Evolutionary conservation across 2,329 filamentous ascomycete species (phyloP).

Genomic region (Fusarium pseudocircinatum): DNA sequence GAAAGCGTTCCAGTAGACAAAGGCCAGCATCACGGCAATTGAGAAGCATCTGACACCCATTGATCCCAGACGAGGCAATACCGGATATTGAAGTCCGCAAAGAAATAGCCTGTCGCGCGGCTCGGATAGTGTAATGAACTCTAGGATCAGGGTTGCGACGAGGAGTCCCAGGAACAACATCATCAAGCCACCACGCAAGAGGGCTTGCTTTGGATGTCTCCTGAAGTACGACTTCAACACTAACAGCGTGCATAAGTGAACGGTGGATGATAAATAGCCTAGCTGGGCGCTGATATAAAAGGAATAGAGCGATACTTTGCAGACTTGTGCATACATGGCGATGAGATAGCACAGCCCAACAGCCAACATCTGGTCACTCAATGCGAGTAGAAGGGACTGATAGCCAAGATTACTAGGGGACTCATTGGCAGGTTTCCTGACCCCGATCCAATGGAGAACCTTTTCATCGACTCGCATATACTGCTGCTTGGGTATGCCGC

Average conservation of each 20-base stretch:
- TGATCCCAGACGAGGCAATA: neutral
- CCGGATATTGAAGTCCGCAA: constrained; percentile 8
- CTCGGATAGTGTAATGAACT: constrained; percentile 7
- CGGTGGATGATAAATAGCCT: constrained; percentile 4
- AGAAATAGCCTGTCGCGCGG: constrained; percentile 9
- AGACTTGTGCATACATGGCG: constrained; percentile 26
- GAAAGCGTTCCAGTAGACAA: constrained; percentile 25
- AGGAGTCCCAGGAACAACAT: constrained; percentile 16
- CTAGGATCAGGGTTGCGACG: neutral
- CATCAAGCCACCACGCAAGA: constrained; percentile 15
- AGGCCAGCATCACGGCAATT: constrained; percentile 1
- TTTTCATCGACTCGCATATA: constrained; percentile 24
- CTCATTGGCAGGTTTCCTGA: constrained; percentile 5
- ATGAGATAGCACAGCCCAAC: constrained; percentile 19
- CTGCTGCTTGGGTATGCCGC: constrained; percentile 13
- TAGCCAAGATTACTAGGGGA: constrained; percentile 22
- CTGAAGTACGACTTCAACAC: constrained; percentile 26
- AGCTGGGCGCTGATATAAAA: constrained; percentile 10
- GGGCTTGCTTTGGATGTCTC: constrained; percentile 12
- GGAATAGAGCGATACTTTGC: constrained; percentile 2
- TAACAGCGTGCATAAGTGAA: constrained; percentile 13
- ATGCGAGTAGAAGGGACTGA: constrained; percentile 16
- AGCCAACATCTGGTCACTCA: constrained; percentile 31
- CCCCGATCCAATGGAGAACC: constrained; percentile 4
- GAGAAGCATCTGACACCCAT: neutral